Conservation (phyloP, 768 basidiomycete species). For the Scleroderma citrinum region DNA sequence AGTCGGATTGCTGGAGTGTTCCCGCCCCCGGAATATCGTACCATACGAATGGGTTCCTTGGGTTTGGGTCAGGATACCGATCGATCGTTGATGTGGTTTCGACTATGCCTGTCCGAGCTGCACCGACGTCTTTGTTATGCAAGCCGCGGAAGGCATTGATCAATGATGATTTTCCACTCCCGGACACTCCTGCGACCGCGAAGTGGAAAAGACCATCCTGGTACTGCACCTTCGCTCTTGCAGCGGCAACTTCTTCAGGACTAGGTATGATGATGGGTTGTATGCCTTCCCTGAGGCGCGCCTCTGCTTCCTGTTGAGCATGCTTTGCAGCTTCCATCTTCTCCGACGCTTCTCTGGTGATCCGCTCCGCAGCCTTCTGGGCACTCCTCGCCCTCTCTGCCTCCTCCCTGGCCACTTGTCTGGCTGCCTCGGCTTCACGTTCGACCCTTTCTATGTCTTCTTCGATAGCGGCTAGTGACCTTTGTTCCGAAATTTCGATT, state of each 20-base stretch:
- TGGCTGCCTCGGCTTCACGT: not conserved
- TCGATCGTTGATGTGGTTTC: conserved; percentile 17
- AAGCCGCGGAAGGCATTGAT: conserved; percentile 26
- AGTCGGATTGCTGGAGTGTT: conserved; percentile 18
- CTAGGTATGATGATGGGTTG: conserved; percentile 14
- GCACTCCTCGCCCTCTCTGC: not conserved
- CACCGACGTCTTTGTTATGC: conserved; percentile 8
- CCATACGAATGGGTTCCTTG: conserved; percentile 15
- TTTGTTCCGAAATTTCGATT: not conserved
- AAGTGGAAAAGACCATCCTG: conserved; percentile 21
- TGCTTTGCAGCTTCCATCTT: not conserved
- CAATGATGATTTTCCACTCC: conserved; percentile 27
- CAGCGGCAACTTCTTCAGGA: conserved; percentile 7
- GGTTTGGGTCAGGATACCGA: conserved; percentile 19
- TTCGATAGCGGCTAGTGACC: not conserved
- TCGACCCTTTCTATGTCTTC: not conserved
- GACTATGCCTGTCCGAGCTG: conserved; percentile 19
- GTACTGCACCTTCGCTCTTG: conserved; percentile 5
- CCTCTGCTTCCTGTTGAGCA: conserved; percentile 5
- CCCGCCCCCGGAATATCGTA: conserved; percentile 27
- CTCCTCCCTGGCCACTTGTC: conserved; percentile 2
- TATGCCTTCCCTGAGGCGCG: conserved; percentile 7
- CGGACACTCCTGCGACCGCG: conserved; percentile 21
- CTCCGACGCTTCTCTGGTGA: not conserved
- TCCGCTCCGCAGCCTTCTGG: not conserved